Evolutionary conservation across 2,329 filamentous ascomycete species (phyloP), one percentile per base, ranked within the genome.

Genomic region (Fusarium sp.): DNA sequence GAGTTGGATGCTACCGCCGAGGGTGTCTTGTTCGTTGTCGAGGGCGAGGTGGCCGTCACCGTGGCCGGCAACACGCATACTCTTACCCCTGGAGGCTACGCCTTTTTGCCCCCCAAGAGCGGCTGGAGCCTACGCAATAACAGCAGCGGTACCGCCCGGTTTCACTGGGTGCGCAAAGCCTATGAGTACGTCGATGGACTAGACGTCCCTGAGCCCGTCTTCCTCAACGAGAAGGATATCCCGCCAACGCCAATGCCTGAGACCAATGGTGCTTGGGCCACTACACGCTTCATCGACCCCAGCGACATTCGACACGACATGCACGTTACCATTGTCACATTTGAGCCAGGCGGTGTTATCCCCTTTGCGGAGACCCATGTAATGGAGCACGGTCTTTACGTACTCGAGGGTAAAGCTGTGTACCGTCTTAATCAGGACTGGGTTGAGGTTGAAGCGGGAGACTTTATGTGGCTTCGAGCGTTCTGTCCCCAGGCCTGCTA

Each of bases 161-260:
- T 61, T 9, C 58, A 61, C 25, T 61, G 58, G 58, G 47, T 61
- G 3, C 58, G 58, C 17, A 61, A 61, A 17, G 57, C 58, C n/a
- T 61, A 61, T 5, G 58, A 61, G 11, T 27, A 21, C 1, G 58
- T 61, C 14, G 41, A 52, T 3, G 58, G 57, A 4, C 46, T 61
- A 10, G 57, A 51, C 8, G 57, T 36, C 3, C 58, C 58, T 0
- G 57, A 61, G 9, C 46, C 58, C 1, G 43, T 61, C 36, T 61
- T 61, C 19, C 51, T 49, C 23, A 61, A 61, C 6, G 58, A 61
- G 13, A 61, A 36, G 27, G 58, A 61, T 3, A 45, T 61, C 11
- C 36, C 37, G 11, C 42, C 58, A 2, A 57, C 45, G 1, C 41
- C 49, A 10, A 61, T 61, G 58, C 58, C 58, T 6, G 46, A 61